Evolutionary conservation across 164 flowering plant species (phyloP).

Genomic region (Berberis thunbergii): DNA sequence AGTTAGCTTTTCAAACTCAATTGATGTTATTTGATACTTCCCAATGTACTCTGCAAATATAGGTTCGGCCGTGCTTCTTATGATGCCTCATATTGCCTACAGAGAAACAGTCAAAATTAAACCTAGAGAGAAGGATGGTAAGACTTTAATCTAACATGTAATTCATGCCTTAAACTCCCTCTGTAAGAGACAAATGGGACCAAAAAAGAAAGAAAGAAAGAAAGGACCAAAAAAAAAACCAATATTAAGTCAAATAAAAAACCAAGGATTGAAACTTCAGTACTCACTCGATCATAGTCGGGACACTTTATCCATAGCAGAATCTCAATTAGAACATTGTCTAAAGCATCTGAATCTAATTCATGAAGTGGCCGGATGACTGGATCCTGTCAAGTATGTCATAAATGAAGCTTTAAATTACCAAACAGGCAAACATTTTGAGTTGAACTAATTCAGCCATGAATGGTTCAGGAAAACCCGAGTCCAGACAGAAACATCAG

Average conservation of each 20-base stretch:
- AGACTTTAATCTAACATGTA: too few relatives aligned
- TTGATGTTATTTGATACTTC: background rate
- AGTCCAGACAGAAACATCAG: too few relatives aligned
- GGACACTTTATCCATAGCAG: too few relatives aligned
- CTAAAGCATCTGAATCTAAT: background rate
- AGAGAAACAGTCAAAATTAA: conserved; percentile 1
- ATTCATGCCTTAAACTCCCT: too few relatives aligned
- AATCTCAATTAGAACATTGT: background rate
- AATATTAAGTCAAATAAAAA: too few relatives aligned
- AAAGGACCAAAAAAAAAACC: conserved; percentile 22
- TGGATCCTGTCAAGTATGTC: background rate
- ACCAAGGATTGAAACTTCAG: too few relatives aligned
- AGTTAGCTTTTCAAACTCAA: too few relatives aligned
- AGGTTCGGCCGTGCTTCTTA: background rate
- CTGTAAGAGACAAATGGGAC: too few relatives aligned
- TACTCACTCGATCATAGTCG: too few relatives aligned
- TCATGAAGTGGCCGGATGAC: background rate
- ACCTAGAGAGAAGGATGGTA: background rate
- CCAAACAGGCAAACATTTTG: too few relatives aligned
- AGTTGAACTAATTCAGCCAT: background rate
- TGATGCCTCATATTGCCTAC: conserved; percentile 40
- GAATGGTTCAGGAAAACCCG: background rate
- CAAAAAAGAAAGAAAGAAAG: too few relatives aligned
- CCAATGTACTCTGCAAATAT: background rate
- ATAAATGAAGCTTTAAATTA: background rate